Evolutionary conservation across 441 rosid species (phyloP).

Genomic region (Isatis lusitanica): DNA sequence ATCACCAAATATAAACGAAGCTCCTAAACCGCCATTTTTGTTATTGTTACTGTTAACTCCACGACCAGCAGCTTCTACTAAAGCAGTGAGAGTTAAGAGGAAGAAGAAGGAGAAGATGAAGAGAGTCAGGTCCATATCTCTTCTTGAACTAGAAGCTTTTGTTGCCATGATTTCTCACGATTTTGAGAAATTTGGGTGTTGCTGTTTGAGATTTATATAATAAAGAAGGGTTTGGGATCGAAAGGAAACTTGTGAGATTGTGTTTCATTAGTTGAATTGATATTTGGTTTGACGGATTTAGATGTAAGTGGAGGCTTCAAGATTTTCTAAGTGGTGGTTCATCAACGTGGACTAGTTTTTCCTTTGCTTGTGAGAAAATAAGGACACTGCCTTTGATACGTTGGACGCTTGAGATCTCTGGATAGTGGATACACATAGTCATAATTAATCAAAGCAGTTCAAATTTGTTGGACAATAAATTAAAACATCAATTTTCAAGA

Average conservation of each 20-base stretch:
- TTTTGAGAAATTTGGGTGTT: not conserved
- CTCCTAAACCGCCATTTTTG: slow-evolving; percentile 45
- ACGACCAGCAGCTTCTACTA: slow-evolving; percentile 43
- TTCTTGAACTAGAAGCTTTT: slow-evolving; percentile 9
- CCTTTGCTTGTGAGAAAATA: slow-evolving; percentile 32
- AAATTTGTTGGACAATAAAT: slow-evolving; percentile 15
- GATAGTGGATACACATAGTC: not conserved
- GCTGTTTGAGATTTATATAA: slow-evolving; percentile 28
- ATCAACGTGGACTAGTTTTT: slow-evolving; percentile 32
- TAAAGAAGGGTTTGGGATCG: not conserved
- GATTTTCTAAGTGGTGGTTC: slow-evolving; percentile 33
- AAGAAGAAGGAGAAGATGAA: slow-evolving; percentile 21
- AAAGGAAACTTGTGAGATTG: slow-evolving; percentile 50
- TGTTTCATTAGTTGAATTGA: not conserved
- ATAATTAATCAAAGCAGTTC: slow-evolving; percentile 25
- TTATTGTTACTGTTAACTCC: slow-evolving; percentile 26
- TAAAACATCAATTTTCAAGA: not conserved
- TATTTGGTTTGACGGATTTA: slow-evolving; percentile 46
- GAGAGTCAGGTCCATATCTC: slow-evolving; percentile 35
- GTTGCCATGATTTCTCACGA: slow-evolving; percentile 40
- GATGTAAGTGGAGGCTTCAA: not conserved
- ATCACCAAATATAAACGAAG: slow-evolving; percentile 90
- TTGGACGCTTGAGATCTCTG: not conserved
- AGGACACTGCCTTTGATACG: not conserved
- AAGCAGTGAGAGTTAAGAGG: slow-evolving; percentile 12